A percentile compares a stretch with the other conserved stretches of the same genome.
Conservation (phyloP, 257 asterid genomes). For the Ballota nigra region DNA sequence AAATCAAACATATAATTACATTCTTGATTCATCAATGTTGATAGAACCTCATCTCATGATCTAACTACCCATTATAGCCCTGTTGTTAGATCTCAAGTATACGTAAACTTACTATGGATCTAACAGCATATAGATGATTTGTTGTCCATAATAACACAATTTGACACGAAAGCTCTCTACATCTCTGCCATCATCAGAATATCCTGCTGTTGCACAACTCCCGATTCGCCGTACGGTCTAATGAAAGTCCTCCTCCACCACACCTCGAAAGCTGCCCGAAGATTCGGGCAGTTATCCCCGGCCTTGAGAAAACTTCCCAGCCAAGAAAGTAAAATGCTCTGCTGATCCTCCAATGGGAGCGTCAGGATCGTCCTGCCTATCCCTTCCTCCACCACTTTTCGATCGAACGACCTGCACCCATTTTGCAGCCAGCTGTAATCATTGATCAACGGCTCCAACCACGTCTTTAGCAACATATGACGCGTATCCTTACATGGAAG, state of each 20-base stretch:
- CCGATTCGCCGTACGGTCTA: conserved; percentile 55
- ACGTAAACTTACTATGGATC: no score
- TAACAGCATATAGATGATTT: no score
- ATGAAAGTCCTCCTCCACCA: conserved; percentile 97
- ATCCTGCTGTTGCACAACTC: conserved; percentile 28
- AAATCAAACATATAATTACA: conserved; percentile 23
- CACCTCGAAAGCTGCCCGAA: conserved; percentile 82
- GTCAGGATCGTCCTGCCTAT: conserved; percentile 85
- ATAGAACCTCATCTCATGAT: background rate
- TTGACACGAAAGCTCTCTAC: background rate
- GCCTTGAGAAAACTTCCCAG: conserved; percentile 68
- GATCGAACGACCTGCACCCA: conserved; percentile 75
- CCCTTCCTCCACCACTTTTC: conserved; percentile 89
- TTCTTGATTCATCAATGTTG: background rate
- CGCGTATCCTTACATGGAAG: conserved; percentile 80
- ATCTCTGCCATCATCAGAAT: conserved; percentile 24
- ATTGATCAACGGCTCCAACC: conserved; percentile 78
- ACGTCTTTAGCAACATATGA: conserved; percentile 55
- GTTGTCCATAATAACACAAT: no score
- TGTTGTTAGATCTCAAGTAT: no score
- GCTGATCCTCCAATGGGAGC: conserved; percentile 89
- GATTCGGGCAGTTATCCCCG: conserved; percentile 91
- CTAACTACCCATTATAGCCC: no score
- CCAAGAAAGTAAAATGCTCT: conserved; percentile 74
- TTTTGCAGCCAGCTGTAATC: conserved; percentile 90